Conservation (phyloP, 2,329 filamentous ascomycete genomes). For the Curvularia hawaiiensis region DNA sequence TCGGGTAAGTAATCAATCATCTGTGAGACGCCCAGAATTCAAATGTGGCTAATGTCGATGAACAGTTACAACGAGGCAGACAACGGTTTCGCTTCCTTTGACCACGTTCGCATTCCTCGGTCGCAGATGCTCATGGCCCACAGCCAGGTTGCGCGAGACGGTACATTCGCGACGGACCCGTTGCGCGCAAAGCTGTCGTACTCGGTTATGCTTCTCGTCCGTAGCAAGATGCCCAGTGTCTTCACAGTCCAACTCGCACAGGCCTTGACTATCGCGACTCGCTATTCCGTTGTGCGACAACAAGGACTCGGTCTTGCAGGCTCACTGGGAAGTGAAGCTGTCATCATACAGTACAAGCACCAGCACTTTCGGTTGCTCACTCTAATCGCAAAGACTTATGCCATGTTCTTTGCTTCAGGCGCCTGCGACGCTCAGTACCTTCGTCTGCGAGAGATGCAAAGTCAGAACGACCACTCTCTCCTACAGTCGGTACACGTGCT, state of each 20-base stretch:
- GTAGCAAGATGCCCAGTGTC: constrained; percentile 50
- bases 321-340: constrained; percentile 2
- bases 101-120: constrained; percentile 53
- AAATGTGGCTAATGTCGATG: constrained; percentile 14
- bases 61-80: constrained; percentile 54
- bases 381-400: constrained; percentile 22
- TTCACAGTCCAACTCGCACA: constrained; percentile 56
- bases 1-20: constrained; percentile 1
- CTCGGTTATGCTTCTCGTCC: constrained; percentile 54
- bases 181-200: constrained; percentile 53
- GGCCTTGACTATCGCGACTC: constrained; percentile 57
- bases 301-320: constrained; percentile 38
- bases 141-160: constrained; percentile 51
- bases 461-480: constrained; percentile 6
- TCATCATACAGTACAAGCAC: constrained; percentile 22
- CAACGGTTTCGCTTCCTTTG: constrained; percentile 57
- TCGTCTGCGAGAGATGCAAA: constrained; percentile 10
- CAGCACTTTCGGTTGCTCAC: constrained; percentile 26
- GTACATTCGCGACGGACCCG: constrained; percentile 50
- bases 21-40: constrained; percentile 12
- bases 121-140: constrained; percentile 56
- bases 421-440: constrained; percentile 8
- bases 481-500: constrained; percentile 42
- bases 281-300: constrained; percentile 54
- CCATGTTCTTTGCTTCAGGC: constrained; percentile 23